These are phyloP conservation scores for Nitzschia sp. DNA, from an alignment of 108 stramenopile species.

Conservation along the genomic window DNA sequence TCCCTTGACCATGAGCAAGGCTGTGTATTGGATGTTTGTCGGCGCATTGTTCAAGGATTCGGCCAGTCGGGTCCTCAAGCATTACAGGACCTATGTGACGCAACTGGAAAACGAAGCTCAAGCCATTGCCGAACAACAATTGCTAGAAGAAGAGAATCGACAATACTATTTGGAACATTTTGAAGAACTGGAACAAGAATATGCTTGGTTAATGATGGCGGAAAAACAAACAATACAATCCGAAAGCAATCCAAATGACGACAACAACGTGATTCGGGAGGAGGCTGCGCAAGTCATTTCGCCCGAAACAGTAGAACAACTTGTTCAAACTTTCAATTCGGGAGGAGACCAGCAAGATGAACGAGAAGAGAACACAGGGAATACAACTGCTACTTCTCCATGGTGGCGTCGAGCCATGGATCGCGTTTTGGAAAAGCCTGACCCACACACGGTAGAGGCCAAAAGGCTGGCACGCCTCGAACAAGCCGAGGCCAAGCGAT, in stretches of 20 bases:
- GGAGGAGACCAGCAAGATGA: constrained; percentile 31
- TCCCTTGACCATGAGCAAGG: constrained; percentile 78
- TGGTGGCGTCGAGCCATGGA: constrained; percentile 9
- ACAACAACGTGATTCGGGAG: not conserved
- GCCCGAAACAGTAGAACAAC: constrained; percentile 23
- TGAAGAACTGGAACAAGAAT: constrained; percentile 56
- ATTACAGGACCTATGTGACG: constrained; percentile 59
- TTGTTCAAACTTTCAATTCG: constrained; percentile 42
- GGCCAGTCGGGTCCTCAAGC: constrained; percentile 57
- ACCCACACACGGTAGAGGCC: not conserved
- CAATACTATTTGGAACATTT: constrained; percentile 57
- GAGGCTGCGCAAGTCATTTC: not conserved
- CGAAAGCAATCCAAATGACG: constrained; percentile 15
- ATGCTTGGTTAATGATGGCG: constrained; percentile 28
- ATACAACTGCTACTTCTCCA: not conserved
- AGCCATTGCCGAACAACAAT: constrained; percentile 45
- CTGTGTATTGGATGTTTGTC: constrained; percentile 85
- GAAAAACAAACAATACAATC: constrained; percentile 10
- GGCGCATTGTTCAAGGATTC: constrained; percentile 77
- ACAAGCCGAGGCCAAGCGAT: constrained; percentile 18
- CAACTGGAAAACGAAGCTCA: constrained; percentile 60
- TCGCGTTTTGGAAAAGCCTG: not conserved
- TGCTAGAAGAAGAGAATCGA: constrained; percentile 58
- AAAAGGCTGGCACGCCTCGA: constrained; percentile 17
- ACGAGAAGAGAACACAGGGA: not conserved